phyloP scores from a whole-genome alignment of 2,329 filamentous ascomycete genomes.

The Fusarium camptoceras region DNA sequence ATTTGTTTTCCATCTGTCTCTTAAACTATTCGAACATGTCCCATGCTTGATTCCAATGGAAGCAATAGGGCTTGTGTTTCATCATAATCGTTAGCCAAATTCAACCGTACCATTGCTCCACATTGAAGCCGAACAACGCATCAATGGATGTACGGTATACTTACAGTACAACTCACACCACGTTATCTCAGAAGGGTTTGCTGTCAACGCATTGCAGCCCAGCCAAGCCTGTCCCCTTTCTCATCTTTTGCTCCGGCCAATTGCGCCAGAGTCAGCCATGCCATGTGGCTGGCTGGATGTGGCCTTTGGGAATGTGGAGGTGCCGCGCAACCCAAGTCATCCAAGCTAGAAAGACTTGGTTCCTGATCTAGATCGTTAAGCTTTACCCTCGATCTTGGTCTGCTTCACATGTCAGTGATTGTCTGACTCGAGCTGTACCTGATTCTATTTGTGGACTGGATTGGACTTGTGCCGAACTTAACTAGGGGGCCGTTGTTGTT shows the following conservation, averaged over 20 bases:
- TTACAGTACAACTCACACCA: conserved; percentile 28
- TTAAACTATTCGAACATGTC: not conserved
- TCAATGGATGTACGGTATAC: not conserved
- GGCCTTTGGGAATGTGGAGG: conserved; percentile 35
- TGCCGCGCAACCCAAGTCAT: conserved; percentile 15
- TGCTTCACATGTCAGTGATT: conserved; percentile 39
- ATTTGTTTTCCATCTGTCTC: not conserved
- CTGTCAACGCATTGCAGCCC: conserved; percentile 40
- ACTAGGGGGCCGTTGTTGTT: conserved; percentile 9
- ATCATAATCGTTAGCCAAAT: not conserved
- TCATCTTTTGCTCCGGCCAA: conserved; percentile 23
- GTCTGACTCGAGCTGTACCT: conserved; percentile 25
- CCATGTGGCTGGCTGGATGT: conserved; percentile 39
- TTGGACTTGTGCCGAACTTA: not conserved
- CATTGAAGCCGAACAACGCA: conserved; percentile 30
- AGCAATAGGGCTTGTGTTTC: not conserved
- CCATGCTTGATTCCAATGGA: not conserved
- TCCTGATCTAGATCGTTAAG: conserved; percentile 34
- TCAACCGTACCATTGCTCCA: conserved; percentile 20
- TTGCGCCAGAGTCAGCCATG: conserved; percentile 4
- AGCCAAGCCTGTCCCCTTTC: conserved; percentile 14
- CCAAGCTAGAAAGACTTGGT: conserved; percentile 8
- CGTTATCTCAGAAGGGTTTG: conserved; percentile 21
- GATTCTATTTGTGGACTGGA: conserved; percentile 27
- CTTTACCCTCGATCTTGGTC: conserved; percentile 29